Conservation (phyloP, 106 monocot species). For the Acanthochlamys bracteata region DNA sequence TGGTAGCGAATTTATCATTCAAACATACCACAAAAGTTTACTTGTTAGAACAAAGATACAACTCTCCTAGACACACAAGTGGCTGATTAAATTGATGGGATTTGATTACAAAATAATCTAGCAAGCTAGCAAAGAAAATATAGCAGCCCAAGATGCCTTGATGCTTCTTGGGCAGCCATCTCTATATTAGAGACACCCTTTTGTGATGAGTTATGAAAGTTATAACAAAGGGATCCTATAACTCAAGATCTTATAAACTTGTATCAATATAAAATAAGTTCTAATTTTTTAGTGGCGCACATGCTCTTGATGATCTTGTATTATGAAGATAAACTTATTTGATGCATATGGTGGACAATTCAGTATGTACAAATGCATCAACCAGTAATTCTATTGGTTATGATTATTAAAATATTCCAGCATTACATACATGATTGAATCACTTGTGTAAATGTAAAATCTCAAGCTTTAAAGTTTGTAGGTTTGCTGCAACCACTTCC, state of each 20-base stretch:
- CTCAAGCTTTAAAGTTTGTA: not conserved
- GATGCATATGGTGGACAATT: not conserved
- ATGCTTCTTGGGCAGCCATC: no score
- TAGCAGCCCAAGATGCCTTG: not conserved
- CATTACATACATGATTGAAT: not conserved
- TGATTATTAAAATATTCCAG: not conserved
- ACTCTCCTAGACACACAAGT: not conserved
- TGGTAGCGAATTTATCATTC: not conserved
- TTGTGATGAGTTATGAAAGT: no score
- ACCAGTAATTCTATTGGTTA: not conserved
- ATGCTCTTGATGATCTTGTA: not conserved
- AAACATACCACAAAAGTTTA: slow-evolving; percentile 4
- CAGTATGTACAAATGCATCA: not conserved
- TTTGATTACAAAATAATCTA: not conserved
- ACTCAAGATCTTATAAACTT: no score
- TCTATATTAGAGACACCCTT: no score
- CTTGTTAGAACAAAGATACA: not conserved
- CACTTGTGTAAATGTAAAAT: not conserved
- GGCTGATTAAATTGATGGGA: not conserved
- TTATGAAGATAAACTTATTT: not conserved
- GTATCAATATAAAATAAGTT: no score
- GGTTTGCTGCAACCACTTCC: slow-evolving; percentile 4
- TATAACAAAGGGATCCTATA: no score
- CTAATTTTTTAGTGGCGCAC: not conserved
- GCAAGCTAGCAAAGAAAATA: not conserved